Evolutionary conservation across 177 flowering plant species (phyloP).

Genomic region (Vitis hybrid): DNA sequence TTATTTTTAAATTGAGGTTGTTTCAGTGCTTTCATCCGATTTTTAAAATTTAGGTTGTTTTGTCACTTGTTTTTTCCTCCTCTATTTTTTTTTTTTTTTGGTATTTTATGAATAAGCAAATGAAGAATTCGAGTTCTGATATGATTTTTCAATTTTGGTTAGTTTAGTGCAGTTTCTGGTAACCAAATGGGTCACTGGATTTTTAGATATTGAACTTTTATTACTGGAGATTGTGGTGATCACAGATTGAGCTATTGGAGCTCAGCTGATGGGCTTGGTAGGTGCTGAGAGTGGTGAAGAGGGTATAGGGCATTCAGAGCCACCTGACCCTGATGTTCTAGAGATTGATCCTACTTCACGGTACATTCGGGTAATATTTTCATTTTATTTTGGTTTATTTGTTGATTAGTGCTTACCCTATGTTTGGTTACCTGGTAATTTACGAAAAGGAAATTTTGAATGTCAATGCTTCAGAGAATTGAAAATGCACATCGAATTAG

Average conservation of each 20-base stretch:
- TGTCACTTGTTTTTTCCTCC: no score
- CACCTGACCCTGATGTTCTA: conserved; percentile 37
- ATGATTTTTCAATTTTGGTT: no score
- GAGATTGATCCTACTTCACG: conserved; percentile 46
- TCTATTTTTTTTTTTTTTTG: no score
- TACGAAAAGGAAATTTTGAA: background rate
- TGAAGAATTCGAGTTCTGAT: no score
- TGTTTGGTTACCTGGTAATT: background rate
- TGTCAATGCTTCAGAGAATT: background rate
- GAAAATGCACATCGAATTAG: background rate
- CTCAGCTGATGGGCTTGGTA: conserved; percentile 19
- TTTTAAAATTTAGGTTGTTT: no score
- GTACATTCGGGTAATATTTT: conserved; percentile 37
- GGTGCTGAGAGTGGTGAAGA: conserved; percentile 26
- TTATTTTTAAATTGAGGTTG: no score
- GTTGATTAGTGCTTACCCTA: background rate
- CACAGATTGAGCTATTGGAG: background rate
- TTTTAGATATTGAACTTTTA: background rate
- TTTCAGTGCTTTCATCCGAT: no score
- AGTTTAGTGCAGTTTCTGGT: no score
- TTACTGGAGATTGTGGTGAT: background rate
- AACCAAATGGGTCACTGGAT: no score
- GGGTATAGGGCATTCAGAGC: conserved; percentile 26
- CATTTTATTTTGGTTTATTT: background rate
- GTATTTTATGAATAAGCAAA: no score